These are phyloP conservation scores for Microstegium vimineum DNA, from an alignment of 176 grass and related monocot genomes.

Conservation along the genomic window DNA sequence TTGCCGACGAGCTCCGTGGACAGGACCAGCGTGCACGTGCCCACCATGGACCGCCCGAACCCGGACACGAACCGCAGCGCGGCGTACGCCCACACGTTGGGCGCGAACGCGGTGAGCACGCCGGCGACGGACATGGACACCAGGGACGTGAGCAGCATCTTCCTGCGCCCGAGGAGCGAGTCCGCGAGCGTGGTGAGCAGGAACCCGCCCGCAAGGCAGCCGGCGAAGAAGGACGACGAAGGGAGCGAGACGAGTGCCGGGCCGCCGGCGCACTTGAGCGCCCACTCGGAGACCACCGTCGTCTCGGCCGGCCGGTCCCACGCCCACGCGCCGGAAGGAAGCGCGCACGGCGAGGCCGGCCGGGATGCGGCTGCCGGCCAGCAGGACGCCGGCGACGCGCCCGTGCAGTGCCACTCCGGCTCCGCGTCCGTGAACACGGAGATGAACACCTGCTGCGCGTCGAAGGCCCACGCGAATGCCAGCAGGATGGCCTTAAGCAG, in stretches of 20 bases:
- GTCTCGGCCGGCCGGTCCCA: constrained; percentile 51
- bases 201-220: constrained; percentile 74
- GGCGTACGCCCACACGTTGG: constrained; percentile 83
- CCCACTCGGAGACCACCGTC: constrained; percentile 76
- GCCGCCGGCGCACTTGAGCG: constrained; percentile 62
- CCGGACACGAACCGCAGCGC: constrained; percentile 65
- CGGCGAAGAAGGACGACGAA: constrained; percentile 75
- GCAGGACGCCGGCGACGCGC: constrained; percentile 24
- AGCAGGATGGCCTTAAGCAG: constrained; percentile 57
- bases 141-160: constrained; percentile 56
- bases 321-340: constrained; percentile 45
- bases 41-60: constrained; percentile 60
- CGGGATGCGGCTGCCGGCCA: constrained; percentile 7
- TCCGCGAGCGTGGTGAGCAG: constrained; percentile 77
- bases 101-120: constrained; percentile 50
- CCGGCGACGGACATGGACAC: constrained; percentile 59
- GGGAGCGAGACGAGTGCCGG: constrained; percentile 66
- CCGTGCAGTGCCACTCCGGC: constrained; percentile 66
- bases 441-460: constrained; percentile 96
- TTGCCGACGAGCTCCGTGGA: constrained; percentile 76
- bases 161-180: constrained; percentile 68
- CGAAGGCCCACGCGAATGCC: constrained; percentile 79
- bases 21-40: constrained; percentile 68
- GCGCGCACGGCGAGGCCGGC: constrained; percentile 48
- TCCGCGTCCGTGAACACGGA: constrained; percentile 85